Base-by-base conservation (phyloP, 2,329 filamentous ascomycete species). In the Colletotrichum sansevieriae region DNA sequence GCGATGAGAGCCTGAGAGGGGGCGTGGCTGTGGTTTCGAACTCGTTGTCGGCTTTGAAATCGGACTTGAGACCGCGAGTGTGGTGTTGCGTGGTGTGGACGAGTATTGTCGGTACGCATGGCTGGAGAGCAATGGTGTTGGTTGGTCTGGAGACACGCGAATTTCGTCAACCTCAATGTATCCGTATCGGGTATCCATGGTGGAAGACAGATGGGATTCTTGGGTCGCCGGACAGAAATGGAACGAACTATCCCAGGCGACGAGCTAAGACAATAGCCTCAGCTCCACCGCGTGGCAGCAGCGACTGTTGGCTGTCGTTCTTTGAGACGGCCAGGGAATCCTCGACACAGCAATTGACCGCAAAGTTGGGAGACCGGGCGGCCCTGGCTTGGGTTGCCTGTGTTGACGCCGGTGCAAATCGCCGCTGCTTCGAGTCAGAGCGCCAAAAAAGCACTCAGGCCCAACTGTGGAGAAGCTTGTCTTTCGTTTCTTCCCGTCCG, bases 391-490 rank as follows among this genome's bases (percentile, higher is more conserved):
- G 35, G 56, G 55, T 43, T 43, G 54, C 46, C 61, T 65, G 63
- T 51, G 37, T 56, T 65, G 59, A 63, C 60, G 60, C 70, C 25
- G 63, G 61, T 58, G 70, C 56, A 63, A 68, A 71, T 71, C 68
- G 62, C 22, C 54, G 55, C 57, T 47, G 37, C 51, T 68, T 62
- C 63, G 63, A 63, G 70, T 68, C 68, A 63, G 61, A 65, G 68
- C 68, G 60, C 62, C 58, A 71, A 66, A 79, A 78, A 79, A 78
- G 77, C 77, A 79, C 73, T 75, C 76, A 77, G 71, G 77, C 77
- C 77, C 74, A 79, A 79, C 72, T 79, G 77, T 78, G 77, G 77
- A 77, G 73, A 70, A 70, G 67, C 64, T 68, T 67, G 67, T 68
- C 64, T 57, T 55, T 70, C 67, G 67, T 67, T 63, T 68, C 67